Base-by-base conservation (phyloP, 352 stramenopile genomes). In the Phytophthora colocasiae region DNA sequence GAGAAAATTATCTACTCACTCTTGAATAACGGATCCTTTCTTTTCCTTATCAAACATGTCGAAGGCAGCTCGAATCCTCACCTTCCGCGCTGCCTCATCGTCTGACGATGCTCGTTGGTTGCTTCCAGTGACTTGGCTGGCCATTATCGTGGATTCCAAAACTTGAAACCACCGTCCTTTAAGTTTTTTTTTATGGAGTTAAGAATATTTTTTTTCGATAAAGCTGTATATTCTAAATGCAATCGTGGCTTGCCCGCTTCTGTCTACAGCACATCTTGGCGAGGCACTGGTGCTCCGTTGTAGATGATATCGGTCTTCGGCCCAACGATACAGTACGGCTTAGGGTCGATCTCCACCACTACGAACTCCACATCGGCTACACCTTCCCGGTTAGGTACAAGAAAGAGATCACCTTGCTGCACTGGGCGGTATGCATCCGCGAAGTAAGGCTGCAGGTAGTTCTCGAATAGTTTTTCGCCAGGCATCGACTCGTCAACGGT, bases 1-100 rank as follows among this genome's bases (percentile, higher is more conserved):
- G 40, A 5, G 34, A 31, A 31, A 31, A 31, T 8, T 31, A 17
- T 9, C 14, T 4, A 36, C 64, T 27, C 24, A 93, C 76, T 97
- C 89, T 73, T 97, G 88, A 47, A 97, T 90, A 19, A 97, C 85
- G 29, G 78, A 88, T 52, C 85, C 87, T 69, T 97, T 96, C 51
- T 93, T 92, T 36, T 98, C 92, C 75, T 96, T 97, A 77, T 97
- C 91, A 59, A 97, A 98, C 71, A 98, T 91, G 49, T 89, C 82
- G 51, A 98, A 98, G 3, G 92, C 90, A 58, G 79, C 69, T 27
- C 87, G 83, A 64, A 97, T 97, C 7, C 75, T 71, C 41, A 80
- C 17, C 56, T 87, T 88, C 19, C 75, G 71, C 11, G 70, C 51
- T 0, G 65, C 66, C 45, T 87, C 81, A 53, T 88, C 78, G 43